Percentiles rank a stretch among this genome's conserved stretches.
Conservation (phyloP, 1,284 basidiomycete genomes). For the Rhodotorula sp. region DNA sequence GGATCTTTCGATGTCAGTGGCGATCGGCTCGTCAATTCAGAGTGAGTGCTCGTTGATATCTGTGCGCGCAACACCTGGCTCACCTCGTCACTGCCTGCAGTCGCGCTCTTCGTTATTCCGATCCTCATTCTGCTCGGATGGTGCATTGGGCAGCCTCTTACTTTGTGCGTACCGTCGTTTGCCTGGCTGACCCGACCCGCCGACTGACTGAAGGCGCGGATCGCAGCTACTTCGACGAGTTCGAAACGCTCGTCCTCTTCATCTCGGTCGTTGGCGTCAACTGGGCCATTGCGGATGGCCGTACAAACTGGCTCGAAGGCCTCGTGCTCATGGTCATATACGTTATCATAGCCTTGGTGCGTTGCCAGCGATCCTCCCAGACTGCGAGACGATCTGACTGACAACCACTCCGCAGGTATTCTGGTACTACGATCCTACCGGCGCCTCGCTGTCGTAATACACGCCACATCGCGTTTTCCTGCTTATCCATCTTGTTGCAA, state of each 20-base stretch:
- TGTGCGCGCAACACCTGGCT: neutral
- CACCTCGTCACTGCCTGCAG: neutral
- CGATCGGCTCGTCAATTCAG: constrained; percentile 5
- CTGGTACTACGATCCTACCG: constrained; percentile 9
- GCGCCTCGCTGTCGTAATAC: neutral
- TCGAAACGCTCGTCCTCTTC: constrained; percentile 56
- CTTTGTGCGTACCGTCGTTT: neutral
- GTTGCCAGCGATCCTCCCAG: neutral
- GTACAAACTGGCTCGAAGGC: constrained; percentile 21
- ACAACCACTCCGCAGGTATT: neutral
- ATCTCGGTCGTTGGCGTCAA: constrained; percentile 45
- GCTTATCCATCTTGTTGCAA: too few relatives aligned
- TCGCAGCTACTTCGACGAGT: constrained; percentile 42
- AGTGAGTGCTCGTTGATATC: neutral
- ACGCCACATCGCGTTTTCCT: neutral
- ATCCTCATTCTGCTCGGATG: constrained; percentile 60
- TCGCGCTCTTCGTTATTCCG: constrained; percentile 74
- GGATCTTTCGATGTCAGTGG: constrained; percentile 55
- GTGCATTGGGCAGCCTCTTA: constrained; percentile 56
- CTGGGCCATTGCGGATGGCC: constrained; percentile 7
- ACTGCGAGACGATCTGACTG: neutral
- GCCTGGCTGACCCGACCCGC: neutral
- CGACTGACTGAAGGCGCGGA: neutral
- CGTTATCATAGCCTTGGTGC: constrained; percentile 20
- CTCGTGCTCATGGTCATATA: constrained; percentile 17